Conservation (phyloP, 2,329 filamentous ascomycete species). For the Diaporthe aspalathi region DNA sequence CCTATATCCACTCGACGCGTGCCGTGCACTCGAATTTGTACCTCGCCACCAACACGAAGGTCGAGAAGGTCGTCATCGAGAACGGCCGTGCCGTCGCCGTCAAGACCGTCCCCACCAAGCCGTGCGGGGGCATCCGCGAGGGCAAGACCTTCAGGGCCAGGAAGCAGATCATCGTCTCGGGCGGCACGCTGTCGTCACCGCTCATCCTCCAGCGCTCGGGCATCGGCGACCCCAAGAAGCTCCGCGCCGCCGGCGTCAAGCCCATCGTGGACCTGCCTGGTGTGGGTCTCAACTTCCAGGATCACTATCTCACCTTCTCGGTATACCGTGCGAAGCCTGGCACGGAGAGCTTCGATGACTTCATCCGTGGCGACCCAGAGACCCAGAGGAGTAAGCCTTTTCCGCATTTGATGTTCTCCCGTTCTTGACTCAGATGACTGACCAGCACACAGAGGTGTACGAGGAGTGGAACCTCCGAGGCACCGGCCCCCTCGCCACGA, state of each 20-base stretch:
- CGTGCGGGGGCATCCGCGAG: conserved; percentile 58
- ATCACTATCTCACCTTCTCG: conserved; percentile 79
- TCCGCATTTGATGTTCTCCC: too few species aligned
- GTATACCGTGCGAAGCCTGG: conserved; percentile 79
- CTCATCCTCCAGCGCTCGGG: conserved; percentile 81
- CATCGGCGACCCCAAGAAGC: conserved; percentile 77
- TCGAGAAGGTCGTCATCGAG: conserved; percentile 81
- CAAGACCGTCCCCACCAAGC: conserved; percentile 76
- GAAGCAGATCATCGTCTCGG: conserved; percentile 79
- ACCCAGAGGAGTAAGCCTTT: conserved; percentile 69
- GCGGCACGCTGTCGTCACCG: conserved; percentile 79
- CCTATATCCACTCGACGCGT: conserved; percentile 81
- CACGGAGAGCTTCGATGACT: conserved; percentile 84
- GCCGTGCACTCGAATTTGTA: conserved; percentile 77
- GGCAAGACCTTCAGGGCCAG: conserved; percentile 71
- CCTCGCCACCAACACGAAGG: conserved; percentile 79
- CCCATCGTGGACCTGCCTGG: conserved; percentile 77
- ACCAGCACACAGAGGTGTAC: conserved; percentile 71
- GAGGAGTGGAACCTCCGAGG: conserved; percentile 84
- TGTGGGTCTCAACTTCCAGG: conserved; percentile 81
- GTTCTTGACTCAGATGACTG: too few species aligned
- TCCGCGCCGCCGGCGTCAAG: conserved; percentile 75
- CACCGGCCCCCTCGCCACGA: conserved; percentile 80
- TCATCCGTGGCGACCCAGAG: conserved; percentile 78
- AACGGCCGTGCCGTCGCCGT: conserved; percentile 79